Evolutionary conservation across 495 filamentous ascomycete genomes (phyloP).

Genomic region (Penicillium nucicola): DNA sequence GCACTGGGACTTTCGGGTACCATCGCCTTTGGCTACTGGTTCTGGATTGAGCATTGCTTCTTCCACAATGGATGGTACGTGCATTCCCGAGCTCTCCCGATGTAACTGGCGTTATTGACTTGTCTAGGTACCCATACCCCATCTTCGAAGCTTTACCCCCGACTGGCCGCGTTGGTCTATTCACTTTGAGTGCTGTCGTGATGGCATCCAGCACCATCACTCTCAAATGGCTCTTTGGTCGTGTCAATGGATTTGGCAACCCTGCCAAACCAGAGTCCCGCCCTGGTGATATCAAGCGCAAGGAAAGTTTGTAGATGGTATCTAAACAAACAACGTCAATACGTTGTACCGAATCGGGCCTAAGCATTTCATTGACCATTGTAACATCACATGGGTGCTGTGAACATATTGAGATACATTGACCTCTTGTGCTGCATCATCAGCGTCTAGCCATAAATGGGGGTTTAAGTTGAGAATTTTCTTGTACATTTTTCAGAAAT

Average conservation of each 20-base stretch:
- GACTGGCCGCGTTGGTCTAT: constrained; percentile 62
- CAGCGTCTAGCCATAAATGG: too few species aligned
- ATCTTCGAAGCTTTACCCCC: constrained; percentile 65
- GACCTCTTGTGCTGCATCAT: too few species aligned
- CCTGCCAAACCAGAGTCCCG: constrained; percentile 19
- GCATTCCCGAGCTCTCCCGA: not conserved
- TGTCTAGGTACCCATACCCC: constrained; percentile 77
- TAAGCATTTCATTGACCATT: too few species aligned
- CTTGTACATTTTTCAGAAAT: too few species aligned
- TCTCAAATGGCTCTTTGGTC: constrained; percentile 65
- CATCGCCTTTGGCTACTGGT: constrained; percentile 78
- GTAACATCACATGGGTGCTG: too few species aligned
- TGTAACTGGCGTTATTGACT: constrained; percentile 26
- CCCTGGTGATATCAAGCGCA: constrained; percentile 30
- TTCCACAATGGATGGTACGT: constrained; percentile 68
- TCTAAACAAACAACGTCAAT: too few species aligned
- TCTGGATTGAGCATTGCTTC: constrained; percentile 83
- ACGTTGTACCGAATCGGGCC: too few species aligned
- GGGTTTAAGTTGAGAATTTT: too few species aligned
- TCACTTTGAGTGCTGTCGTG: constrained; percentile 61
- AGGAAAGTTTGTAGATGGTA: constrained; percentile 20
- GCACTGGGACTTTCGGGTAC: constrained; percentile 58
- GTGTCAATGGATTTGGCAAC: constrained; percentile 61
- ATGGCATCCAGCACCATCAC: constrained; percentile 68
- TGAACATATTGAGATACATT: too few species aligned